These are phyloP conservation scores for Ettlia oleoabundans DNA, from an alignment of 139 green algal species.

Conservation along the genomic window DNA sequence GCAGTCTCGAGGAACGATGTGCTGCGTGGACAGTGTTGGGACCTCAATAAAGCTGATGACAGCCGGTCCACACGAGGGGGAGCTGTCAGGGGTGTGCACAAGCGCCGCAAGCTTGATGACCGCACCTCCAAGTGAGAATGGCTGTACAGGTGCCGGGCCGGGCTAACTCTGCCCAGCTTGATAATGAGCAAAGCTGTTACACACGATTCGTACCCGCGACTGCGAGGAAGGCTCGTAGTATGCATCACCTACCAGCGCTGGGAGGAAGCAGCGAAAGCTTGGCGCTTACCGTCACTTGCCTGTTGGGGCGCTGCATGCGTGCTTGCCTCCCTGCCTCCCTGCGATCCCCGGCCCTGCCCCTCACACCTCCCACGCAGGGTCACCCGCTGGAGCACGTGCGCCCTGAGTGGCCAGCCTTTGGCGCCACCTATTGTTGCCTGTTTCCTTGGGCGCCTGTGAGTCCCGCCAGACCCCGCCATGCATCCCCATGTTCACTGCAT, in stretches of 20 bases:
- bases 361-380: too few relatives aligned
- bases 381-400: constrained; percentile 51
- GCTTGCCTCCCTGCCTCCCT: too few relatives aligned
- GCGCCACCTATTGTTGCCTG: constrained; percentile 48
- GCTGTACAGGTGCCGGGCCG: too few relatives aligned
- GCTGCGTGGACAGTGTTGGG: constrained; percentile 46
- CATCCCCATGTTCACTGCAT: background rate
- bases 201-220: too few relatives aligned
- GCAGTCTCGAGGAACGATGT: constrained; percentile 52
- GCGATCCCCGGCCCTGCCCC: too few relatives aligned
- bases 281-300: too few relatives aligned
- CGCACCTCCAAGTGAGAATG: constrained; percentile 9
- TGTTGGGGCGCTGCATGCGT: too few relatives aligned
- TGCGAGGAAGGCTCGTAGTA: too few relatives aligned
- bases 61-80: constrained; percentile 52
- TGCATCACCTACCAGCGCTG: too few relatives aligned
- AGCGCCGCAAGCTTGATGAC: constrained; percentile 17
- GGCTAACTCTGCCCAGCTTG: too few relatives aligned
- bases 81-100: background rate
- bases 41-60: constrained; percentile 40
- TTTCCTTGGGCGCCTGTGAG: constrained; percentile 52
- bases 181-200: too few relatives aligned
- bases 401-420: constrained; percentile 52
- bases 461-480: background rate
- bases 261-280: too few relatives aligned